These are phyloP conservation scores for Sporopachydermia cereana DNA, from an alignment of 1,139 yeast genomes.

Conservation along the genomic window DNA sequence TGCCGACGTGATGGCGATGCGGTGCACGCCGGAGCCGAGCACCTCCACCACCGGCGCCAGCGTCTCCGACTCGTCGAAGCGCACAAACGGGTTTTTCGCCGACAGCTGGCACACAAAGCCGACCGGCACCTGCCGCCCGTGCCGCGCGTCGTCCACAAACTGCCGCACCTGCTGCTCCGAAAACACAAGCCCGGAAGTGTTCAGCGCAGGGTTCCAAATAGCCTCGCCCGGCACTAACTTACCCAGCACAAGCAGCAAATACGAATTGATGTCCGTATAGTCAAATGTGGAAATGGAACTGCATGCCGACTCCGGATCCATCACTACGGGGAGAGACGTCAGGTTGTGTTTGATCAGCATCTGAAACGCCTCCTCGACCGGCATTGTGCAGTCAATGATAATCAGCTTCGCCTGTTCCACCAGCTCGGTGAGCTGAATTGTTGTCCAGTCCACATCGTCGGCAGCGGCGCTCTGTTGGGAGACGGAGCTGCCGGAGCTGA, in stretches of 20 bases:
- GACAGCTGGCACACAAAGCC: slow-evolving; percentile 66
- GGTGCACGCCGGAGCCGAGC: slow-evolving; percentile 84
- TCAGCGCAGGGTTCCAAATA: background rate
- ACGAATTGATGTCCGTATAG: slow-evolving; percentile 82
- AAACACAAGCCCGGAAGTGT: slow-evolving; percentile 3
- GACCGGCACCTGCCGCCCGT: slow-evolving; percentile 68
- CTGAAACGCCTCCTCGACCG: slow-evolving; percentile 84
- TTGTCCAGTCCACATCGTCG: slow-evolving; percentile 51
- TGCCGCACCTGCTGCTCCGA: background rate
- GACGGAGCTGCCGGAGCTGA: slow-evolving; percentile 1
- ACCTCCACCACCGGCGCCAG: slow-evolving; percentile 69
- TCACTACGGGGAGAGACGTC: slow-evolving; percentile 69
- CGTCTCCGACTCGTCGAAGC: slow-evolving; percentile 56
- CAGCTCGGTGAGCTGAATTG: slow-evolving; percentile 56
- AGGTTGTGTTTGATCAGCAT: slow-evolving; percentile 57
- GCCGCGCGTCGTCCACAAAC: slow-evolving; percentile 38
- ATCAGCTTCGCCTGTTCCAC: slow-evolving; percentile 72
- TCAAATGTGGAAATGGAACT: slow-evolving; percentile 50
- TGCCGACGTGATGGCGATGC: slow-evolving; percentile 68
- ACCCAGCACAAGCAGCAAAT: slow-evolving; percentile 63
- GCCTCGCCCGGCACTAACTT: slow-evolving; percentile 20
- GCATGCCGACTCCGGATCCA: slow-evolving; percentile 9
- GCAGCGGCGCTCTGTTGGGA: slow-evolving; percentile 13
- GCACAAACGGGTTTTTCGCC: slow-evolving; percentile 78
- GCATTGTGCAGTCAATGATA: slow-evolving; percentile 45